Base-by-base conservation (phyloP, 1,139 yeast species). In the Pichia sp. region DNA sequence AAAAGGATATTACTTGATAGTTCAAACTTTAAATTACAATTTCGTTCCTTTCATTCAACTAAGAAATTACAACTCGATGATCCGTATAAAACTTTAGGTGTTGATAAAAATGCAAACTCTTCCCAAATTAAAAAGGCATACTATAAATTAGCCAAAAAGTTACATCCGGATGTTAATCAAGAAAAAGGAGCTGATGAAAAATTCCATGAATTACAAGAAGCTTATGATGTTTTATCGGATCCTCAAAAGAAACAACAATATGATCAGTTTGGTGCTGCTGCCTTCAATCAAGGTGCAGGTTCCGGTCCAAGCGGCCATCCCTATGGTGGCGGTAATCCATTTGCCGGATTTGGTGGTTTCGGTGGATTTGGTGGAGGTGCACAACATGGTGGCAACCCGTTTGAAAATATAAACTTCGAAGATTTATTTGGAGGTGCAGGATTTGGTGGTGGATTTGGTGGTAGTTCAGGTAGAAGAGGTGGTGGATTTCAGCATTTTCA, bases 161-260 rank as follows among this genome's bases (percentile, higher is more conserved):
- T 75, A 69, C 99, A 93, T 70, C 99, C 99, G 1, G 99, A 93
- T 72, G 88, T 93, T 50, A 93, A 93, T 70, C 93, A 93, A 69
- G 96, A 87, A 60, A 79, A 81, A 42, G 95, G 80, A 33, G 95
- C 98, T 0, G 96, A 91, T 62, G 81, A 83, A 64, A 83, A 81
- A 67, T 93, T 93, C 71, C 98, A 93, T 66, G 90, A 88, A 64
- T 80, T 93, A 60, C 98, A 93, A 67, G 95, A 88, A 58, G 95
- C 97, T 8, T 93, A 95, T 65, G 99, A 93, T 69, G 80, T 93
- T 47, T 74, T 95, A 65, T 83, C 90, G 49, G 96, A 93, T 67
- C 87, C 91, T 55, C 81, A 81, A 36, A 93, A 93, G 75, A 81
- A 91, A 67, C 80, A 86, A 48, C 96, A 91, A 65, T 93, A 82